Conservation (phyloP, 139 green algal genomes). For the Asterochloris erici region DNA sequence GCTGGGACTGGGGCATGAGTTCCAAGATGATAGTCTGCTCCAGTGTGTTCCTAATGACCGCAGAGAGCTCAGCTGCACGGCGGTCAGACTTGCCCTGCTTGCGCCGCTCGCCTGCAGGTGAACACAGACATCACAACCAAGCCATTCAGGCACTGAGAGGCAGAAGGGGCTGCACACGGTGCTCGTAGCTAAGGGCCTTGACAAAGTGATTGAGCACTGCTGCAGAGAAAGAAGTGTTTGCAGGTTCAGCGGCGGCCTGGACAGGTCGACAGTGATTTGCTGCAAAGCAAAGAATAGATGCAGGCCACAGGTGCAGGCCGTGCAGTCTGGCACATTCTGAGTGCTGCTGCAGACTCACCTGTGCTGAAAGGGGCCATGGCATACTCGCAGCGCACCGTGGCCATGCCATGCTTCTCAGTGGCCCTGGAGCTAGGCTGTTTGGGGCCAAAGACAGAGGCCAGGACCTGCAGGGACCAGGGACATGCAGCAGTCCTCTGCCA, state of each 20-base stretch:
- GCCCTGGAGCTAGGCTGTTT: slow-evolving; percentile 57
- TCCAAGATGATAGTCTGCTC: slow-evolving; percentile 82
- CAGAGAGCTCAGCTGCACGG: slow-evolving; percentile 40
- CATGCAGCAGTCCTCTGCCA: not conserved
- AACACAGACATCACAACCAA: not conserved
- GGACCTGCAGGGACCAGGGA: slow-evolving; percentile 46
- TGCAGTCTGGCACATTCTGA: not conserved
- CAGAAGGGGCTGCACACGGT: not conserved
- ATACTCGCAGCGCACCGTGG: slow-evolving; percentile 86
- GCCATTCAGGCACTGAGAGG: not conserved
- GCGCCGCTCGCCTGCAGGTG: slow-evolving; percentile 60
- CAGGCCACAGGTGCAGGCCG: not conserved
- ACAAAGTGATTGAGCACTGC: too few species aligned
- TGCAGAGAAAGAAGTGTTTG: too few species aligned
- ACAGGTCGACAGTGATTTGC: not conserved
- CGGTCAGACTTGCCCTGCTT: slow-evolving; percentile 70
- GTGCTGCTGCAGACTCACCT: slow-evolving; percentile 28
- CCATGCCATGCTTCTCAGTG: slow-evolving; percentile 46
- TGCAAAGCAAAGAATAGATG: not conserved
- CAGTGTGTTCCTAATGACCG: slow-evolving; percentile 73
- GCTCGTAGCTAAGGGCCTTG: not conserved
- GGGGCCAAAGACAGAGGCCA: slow-evolving; percentile 93
- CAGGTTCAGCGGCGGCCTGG: too few species aligned
- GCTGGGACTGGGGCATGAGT: slow-evolving; percentile 79
- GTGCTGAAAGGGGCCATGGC: slow-evolving; percentile 91